Evolutionary conservation across 129 eudicot genomes (phyloP).

Genomic region (sunflower (Helianthus annuus)): HanXRQr2.0-SUNRISE NC_035439.2:144689961-144690460

Average conservation of each 20-base stretch:
- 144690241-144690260: not conserved
- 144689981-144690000: too few species aligned
- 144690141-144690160: not conserved
- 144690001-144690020: not conserved
- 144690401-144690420: too few species aligned
- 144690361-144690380: too few species aligned
- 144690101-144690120: not conserved
- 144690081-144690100: not conserved
- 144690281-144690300: not conserved
- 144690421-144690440: not conserved
- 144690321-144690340: too few species aligned
- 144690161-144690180: not conserved
- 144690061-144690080: not conserved
- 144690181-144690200: not conserved
- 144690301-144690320: not conserved
- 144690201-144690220: not conserved
- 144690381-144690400: too few species aligned
- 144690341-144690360: too few species aligned
- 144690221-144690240: not conserved
- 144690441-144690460: too few species aligned
- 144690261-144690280: not conserved
- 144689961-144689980: too few species aligned
- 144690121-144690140: not conserved
- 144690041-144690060: not conserved
- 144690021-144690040: slow-evolving; percentile 4